Conservation (phyloP, 139 green algal species). For the Picochlorum sp. region DNA sequence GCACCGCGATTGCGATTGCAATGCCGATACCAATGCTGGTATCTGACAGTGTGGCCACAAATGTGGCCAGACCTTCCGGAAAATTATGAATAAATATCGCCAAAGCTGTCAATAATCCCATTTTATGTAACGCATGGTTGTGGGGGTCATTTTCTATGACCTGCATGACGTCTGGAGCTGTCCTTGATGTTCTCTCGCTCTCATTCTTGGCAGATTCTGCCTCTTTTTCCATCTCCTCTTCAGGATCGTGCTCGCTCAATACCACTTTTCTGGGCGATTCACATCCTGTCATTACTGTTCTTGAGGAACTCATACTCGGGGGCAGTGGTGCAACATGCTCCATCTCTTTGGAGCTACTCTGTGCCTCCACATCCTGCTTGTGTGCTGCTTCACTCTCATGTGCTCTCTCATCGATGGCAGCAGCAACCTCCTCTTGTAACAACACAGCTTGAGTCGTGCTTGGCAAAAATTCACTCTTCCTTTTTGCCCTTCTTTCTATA, state of each 20-base stretch:
- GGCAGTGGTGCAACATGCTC: too few relatives aligned
- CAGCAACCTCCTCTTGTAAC: constrained; percentile 1
- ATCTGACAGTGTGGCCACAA: constrained; percentile 45
- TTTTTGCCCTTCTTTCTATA: neutral
- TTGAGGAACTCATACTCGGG: neutral
- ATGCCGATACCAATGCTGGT: constrained; percentile 39
- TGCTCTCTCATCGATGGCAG: too few relatives aligned
- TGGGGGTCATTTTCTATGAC: constrained; percentile 25
- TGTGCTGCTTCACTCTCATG: too few relatives aligned
- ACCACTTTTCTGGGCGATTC: neutral
- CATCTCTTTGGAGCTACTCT: too few relatives aligned
- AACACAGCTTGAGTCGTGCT: constrained; percentile 12
- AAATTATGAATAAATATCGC: constrained; percentile 65
- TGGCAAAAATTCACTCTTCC: neutral
- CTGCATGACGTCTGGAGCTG: constrained; percentile 12
- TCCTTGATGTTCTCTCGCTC: neutral
- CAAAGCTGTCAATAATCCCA: constrained; percentile 39
- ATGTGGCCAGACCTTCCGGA: constrained; percentile 60
- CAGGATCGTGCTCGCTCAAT: neutral
- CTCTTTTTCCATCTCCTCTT: neutral
- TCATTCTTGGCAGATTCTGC: neutral
- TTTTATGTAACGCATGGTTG: constrained; percentile 25
- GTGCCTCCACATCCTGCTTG: too few relatives aligned
- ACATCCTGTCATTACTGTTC: neutral
- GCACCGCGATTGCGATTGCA: constrained; percentile 66